Conservation (phyloP, 2,329 filamentous ascomycete species). For the Cercospora sp. region DNA sequence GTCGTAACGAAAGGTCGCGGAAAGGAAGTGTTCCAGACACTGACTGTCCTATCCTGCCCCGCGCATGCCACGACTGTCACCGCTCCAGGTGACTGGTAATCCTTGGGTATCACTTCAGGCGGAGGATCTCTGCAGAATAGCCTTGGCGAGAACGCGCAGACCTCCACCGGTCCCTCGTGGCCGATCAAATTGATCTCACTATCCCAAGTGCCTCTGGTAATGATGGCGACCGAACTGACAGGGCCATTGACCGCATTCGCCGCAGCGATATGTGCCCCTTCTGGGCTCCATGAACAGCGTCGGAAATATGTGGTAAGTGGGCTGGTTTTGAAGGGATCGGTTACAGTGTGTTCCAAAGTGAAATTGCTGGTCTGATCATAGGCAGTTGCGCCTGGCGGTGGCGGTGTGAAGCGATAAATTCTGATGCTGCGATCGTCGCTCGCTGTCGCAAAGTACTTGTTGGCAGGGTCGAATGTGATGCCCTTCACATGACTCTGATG, state of each 20-base stretch:
- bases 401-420: slow-evolving; percentile 91
- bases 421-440: slow-evolving; percentile 97
- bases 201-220: slow-evolving; percentile 89
- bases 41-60: slow-evolving; percentile 93
- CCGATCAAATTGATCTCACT: slow-evolving; percentile 97
- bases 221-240: slow-evolving; percentile 94
- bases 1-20: slow-evolving; percentile 86
- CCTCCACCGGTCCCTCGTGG: slow-evolving; percentile 94
- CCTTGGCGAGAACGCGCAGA: slow-evolving; percentile 93
- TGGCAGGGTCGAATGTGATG: slow-evolving; percentile 96
- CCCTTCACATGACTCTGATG: slow-evolving; percentile 99
- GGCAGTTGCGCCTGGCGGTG: slow-evolving; percentile 84
- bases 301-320: slow-evolving; percentile 96
- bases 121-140: slow-evolving; percentile 74
- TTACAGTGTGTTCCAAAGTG: slow-evolving; percentile 88
- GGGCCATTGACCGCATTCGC: slow-evolving; percentile 97
- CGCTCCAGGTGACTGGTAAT: slow-evolving; percentile 48
- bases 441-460: slow-evolving; percentile 98
- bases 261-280: slow-evolving; percentile 94
- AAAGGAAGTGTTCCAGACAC: slow-evolving; percentile 96
- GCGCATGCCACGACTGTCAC: slow-evolving; percentile 96
- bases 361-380: slow-evolving; percentile 98
- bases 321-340: slow-evolving; percentile 81
- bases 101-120: slow-evolving; percentile 50
- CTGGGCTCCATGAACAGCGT: slow-evolving; percentile 94